Evolutionary conservation across 176 grass and related monocot genomes (phyloP).

Genomic region (Elaeis guineensis): DNA sequence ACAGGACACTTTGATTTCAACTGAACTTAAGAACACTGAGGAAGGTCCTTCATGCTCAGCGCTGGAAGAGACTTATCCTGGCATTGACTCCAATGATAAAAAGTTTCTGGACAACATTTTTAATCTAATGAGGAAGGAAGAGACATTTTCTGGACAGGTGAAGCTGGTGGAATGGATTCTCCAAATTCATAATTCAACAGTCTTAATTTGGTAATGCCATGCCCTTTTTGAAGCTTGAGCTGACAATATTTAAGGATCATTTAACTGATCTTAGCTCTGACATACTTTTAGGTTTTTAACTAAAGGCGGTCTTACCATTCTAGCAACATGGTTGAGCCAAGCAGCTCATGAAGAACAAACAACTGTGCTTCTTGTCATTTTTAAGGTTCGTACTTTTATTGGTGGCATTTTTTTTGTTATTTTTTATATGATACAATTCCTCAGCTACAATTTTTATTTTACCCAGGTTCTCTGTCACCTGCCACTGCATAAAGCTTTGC

Average conservation of each 20-base stretch:
- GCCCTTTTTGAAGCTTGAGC: slow-evolving; percentile 4
- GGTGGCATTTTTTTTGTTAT: slow-evolving; percentile 13
- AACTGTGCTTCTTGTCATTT: slow-evolving; percentile 73
- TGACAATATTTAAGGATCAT: slow-evolving; percentile 11
- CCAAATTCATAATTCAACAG: slow-evolving; percentile 58
- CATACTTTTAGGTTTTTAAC: slow-evolving; percentile 58
- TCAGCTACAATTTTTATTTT: slow-evolving; percentile 11
- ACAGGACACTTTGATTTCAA: slow-evolving; percentile 13
- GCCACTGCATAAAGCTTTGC: slow-evolving; percentile 79
- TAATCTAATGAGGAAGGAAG: slow-evolving; percentile 74
- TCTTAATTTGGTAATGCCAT: slow-evolving; percentile 61
- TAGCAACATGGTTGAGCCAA: slow-evolving; percentile 73
- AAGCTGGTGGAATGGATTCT: slow-evolving; percentile 91
- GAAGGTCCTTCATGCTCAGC: slow-evolving; percentile 20
- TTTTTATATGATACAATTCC: background rate
- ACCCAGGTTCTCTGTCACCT: slow-evolving; percentile 75
- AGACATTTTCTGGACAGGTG: slow-evolving; percentile 77
- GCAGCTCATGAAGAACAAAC: slow-evolving; percentile 88
- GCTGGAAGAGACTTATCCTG: slow-evolving; percentile 30
- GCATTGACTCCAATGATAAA: slow-evolving; percentile 73
- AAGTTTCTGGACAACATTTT: slow-evolving; percentile 80
- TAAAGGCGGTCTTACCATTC: slow-evolving; percentile 74
- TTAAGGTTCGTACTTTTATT: slow-evolving; percentile 51
- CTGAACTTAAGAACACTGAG: slow-evolving; percentile 30
- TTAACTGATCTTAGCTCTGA: slow-evolving; percentile 2